Conservation (phyloP, 495 filamentous ascomycete species). For the Penicillium odoratum region DNA sequence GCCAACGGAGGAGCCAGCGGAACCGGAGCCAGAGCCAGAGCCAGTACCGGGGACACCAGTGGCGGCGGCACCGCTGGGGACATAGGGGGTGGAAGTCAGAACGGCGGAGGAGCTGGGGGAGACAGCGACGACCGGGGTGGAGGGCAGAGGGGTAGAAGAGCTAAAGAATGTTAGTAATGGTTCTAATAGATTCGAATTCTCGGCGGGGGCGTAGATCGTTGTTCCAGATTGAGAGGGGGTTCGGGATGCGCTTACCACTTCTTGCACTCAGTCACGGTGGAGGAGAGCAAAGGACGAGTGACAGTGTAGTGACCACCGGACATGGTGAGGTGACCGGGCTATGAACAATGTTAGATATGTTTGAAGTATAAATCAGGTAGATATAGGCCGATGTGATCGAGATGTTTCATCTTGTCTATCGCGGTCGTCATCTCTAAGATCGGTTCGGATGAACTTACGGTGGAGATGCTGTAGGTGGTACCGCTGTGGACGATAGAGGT, state of each 20-base stretch:
- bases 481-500: slow-evolving; percentile 68
- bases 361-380: slow-evolving; percentile 5
- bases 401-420: neutral
- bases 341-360: slow-evolving; percentile 13
- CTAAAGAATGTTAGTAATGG: slow-evolving; percentile 14
- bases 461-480: slow-evolving; percentile 77
- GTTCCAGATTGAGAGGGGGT: slow-evolving; percentile 9
- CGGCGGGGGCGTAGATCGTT: neutral
- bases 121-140: slow-evolving; percentile 52
- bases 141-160: slow-evolving; percentile 26
- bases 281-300: slow-evolving; percentile 65
- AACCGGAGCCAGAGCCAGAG: slow-evolving; percentile 34
- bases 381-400: neutral
- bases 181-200: slow-evolving; percentile 1
- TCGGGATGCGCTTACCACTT: slow-evolving; percentile 53
- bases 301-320: slow-evolving; percentile 60
- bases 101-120: slow-evolving; percentile 36
- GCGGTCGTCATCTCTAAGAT: slow-evolving; percentile 6
- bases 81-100: slow-evolving; percentile 46
- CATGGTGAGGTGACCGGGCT: slow-evolving; percentile 79
- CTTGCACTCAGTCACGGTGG: slow-evolving; percentile 63
- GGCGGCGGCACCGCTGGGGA: slow-evolving; percentile 33
- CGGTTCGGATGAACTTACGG: slow-evolving; percentile 47
- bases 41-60: slow-evolving; percentile 14
- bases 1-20: slow-evolving; percentile 9